A percentile compares a stretch with the other conserved stretches of the same genome.
These are phyloP conservation scores for Cudoniella acicularis DNA, from an alignment of 495 filamentous ascomycete species.

Conservation along the genomic window DNA sequence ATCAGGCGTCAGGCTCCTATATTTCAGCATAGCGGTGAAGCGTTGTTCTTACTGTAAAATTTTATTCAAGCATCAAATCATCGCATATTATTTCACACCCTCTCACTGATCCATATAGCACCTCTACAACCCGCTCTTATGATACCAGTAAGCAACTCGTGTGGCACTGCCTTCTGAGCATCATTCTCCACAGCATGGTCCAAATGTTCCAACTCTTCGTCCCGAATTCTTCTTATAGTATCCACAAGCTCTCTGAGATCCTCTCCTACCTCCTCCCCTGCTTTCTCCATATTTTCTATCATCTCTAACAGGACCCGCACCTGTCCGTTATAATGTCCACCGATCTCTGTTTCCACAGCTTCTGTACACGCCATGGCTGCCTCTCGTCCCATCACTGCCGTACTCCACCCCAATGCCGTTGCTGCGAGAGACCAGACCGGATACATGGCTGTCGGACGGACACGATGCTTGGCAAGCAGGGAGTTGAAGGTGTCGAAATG, in stretches of 20 bases:
- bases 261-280: conserved; percentile 72
- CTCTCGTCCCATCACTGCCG: conserved; percentile 84
- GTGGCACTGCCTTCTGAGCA: conserved; percentile 79
- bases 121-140: conserved; percentile 85
- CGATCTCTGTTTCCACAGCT: conserved; percentile 97
- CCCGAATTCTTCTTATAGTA: conserved; percentile 77
- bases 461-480: conserved; percentile 79
- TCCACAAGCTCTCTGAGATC: conserved; percentile 71
- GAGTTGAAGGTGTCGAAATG: conserved; percentile 84
- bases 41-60: conserved; percentile 4
- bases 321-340: conserved; percentile 92
- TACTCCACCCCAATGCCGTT: conserved; percentile 82
- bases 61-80: conserved; percentile 1
- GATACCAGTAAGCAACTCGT: conserved; percentile 82
- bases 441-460: conserved; percentile 92
- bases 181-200: conserved; percentile 94
- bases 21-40: conserved; percentile 19
- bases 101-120: conserved; percentile 81
- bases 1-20: conserved; percentile 5
- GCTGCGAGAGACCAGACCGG: conserved; percentile 86
- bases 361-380: conserved; percentile 99
- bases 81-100: conserved; percentile 14
- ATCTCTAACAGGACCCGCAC: conserved; percentile 76
- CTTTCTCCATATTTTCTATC: conserved; percentile 58
- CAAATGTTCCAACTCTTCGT: conserved; percentile 95